Evolutionary conservation across 192 early-diverging fungal species (phyloP), one percentile per base, ranked within the genome.

Genomic region (Diversispora eburnea): DNA sequence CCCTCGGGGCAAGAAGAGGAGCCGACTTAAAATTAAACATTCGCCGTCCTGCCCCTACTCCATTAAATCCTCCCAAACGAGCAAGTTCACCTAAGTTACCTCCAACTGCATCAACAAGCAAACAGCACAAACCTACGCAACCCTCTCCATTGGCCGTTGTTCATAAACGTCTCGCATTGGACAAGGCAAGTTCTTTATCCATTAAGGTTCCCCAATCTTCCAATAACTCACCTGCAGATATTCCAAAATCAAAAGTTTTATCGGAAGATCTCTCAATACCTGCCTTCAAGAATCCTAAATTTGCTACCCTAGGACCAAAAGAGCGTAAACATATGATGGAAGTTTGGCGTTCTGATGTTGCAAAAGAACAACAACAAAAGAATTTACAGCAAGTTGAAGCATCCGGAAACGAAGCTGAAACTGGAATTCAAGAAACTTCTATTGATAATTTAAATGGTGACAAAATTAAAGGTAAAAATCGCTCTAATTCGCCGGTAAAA

Each of bases 281-380:
- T 9, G 61, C 72, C n/a, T 73, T 73, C 61, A 73, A 73, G 20
- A 73, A 73, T 64, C 61, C 72, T 4, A 73, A 64, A 54, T 73
- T 73, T 56, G 72, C 72, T 8, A 73, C 72, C 19, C 60, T 73
- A 19, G 61, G 72, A 3, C 47, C 68, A 0, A 79, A 78, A 33
- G 67, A 77, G 54, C 76, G 81, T 25, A 75, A 82, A 17, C 74
- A 60, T 4, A 78, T 76, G 68, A 77, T 82, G 81, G 81, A 82
- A 54, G 75, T 75, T 0, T 82, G 81, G 81, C 65, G 81, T 39
- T 75, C 73, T 12, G 78, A 75, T 33, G 81, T 82, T 20, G 78
- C 79, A 5, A 73, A 73, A 54, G 72, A 73, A 52, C 72, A 65
- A n/a, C 12, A 69, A 13, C 22, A 70, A 55, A 43, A 59, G 59